Conservation (phyloP, 106 monocot genomes). For the Amphibolis antarctica region DNA sequence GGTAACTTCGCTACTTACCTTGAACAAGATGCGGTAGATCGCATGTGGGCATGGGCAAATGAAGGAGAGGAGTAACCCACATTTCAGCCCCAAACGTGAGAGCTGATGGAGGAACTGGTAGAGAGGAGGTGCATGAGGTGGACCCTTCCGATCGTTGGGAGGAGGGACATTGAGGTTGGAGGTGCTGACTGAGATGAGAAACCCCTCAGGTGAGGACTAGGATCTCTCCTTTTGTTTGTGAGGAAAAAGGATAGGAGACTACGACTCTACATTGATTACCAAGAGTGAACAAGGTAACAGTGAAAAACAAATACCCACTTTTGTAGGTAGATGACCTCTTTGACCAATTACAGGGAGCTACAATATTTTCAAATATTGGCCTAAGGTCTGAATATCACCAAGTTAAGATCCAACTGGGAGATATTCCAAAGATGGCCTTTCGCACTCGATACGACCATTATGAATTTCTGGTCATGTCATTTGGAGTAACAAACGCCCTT, state of each 20-base stretch:
- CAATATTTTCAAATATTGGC: conserved; percentile 2
- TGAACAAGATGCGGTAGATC: no score
- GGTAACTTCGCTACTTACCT: no score
- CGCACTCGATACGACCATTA: neutral
- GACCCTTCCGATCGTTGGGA: no score
- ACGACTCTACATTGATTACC: neutral
- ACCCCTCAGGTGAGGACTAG: no score
- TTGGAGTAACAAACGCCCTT: conserved; percentile 7
- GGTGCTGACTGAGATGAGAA: no score
- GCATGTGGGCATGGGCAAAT: no score
- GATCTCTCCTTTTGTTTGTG: no score
- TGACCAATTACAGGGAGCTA: neutral
- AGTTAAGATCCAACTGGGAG: neutral
- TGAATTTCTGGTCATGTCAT: neutral
- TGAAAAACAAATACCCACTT: neutral
- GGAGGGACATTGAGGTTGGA: no score
- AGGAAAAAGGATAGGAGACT: neutral
- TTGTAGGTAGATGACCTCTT: neutral
- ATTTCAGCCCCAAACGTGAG: no score
- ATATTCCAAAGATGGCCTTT: neutral
- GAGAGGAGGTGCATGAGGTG: no score
- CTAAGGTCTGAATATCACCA: conserved; percentile 3
- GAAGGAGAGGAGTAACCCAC: no score
- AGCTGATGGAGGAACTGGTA: no score
- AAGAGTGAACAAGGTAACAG: neutral